Conservation (phyloP, 2,329 filamentous ascomycete species). For the Apiospora kogelbergensis region DNA sequence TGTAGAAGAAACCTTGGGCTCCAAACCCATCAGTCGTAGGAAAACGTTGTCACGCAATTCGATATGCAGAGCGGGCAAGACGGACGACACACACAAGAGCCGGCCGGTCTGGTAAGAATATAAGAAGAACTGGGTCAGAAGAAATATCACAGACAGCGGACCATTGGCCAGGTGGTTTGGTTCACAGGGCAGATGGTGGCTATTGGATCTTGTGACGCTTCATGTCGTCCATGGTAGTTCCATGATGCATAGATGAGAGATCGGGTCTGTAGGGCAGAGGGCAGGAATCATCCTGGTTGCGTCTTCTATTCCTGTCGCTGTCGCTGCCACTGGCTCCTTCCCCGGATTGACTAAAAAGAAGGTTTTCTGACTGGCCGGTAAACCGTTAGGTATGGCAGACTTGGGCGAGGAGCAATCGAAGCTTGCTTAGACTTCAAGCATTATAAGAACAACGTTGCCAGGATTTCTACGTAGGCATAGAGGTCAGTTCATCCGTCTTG, state of each 20-base stretch:
- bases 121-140: neutral
- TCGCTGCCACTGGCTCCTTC: conserved; percentile 7
- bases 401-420: neutral
- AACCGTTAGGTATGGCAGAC: neutral
- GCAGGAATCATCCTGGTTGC: conserved; percentile 6
- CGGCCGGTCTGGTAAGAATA: neutral
- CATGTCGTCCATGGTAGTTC: neutral
- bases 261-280: neutral
- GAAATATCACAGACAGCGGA: neutral
- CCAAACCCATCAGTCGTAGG: neutral
- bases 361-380: conserved; percentile 2
- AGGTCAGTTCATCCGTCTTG: neutral
- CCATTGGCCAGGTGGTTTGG: neutral
- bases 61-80: neutral
- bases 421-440: conserved; percentile 5
- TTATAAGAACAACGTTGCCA: neutral
- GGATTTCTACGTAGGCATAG: neutral
- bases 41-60: neutral
- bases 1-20: neutral
- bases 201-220: neutral
- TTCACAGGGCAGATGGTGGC: neutral
- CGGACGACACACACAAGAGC: neutral
- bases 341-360: conserved; percentile 3
- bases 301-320: conserved; percentile 6
- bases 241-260: neutral